phyloP scores from a whole-genome alignment of 345 rosid genomes.

The Iberis pinnata region DNA sequence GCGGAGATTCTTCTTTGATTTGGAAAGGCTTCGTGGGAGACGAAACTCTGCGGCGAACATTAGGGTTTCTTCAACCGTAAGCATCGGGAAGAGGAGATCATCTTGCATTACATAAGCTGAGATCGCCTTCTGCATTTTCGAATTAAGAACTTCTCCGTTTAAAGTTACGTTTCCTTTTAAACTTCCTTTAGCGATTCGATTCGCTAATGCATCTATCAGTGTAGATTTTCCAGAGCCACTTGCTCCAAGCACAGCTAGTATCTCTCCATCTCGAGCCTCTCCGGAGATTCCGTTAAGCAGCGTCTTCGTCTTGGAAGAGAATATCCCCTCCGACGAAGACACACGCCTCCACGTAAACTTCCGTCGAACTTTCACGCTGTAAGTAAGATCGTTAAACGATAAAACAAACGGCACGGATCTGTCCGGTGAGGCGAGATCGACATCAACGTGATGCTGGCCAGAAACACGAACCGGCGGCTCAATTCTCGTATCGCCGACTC shows the following conservation, averaged over 20 bases:
- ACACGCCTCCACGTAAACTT: slow-evolving; percentile 37
- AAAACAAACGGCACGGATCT: slow-evolving; percentile 61
- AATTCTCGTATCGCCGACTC: slow-evolving; percentile 48
- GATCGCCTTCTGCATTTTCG: slow-evolving; percentile 71
- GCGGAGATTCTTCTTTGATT: slow-evolving; percentile 58
- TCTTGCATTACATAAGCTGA: slow-evolving; percentile 97
- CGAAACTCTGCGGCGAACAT: slow-evolving; percentile 52
- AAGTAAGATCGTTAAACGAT: slow-evolving; percentile 69
- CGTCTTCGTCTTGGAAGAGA: slow-evolving; percentile 48
- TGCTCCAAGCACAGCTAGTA: slow-evolving; percentile 79
- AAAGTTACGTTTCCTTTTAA: slow-evolving; percentile 59
- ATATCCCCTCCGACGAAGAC: slow-evolving; percentile 35
- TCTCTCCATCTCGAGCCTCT: slow-evolving; percentile 82
- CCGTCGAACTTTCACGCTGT: slow-evolving; percentile 56
- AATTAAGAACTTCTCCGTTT: slow-evolving; percentile 66
- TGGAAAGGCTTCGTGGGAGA: slow-evolving; percentile 48
- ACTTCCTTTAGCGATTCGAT: slow-evolving; percentile 66
- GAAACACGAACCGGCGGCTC: slow-evolving; percentile 40
- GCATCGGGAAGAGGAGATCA: slow-evolving; percentile 29
- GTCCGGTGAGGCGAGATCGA: slow-evolving; percentile 32
- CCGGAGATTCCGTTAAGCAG: slow-evolving; percentile 78
- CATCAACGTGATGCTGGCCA: slow-evolving; percentile 31
- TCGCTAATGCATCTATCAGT: slow-evolving; percentile 71
- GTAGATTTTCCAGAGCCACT: slow-evolving; percentile 96
- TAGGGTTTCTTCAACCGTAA: slow-evolving; percentile 81